A percentile compares a stretch with the other conserved stretches of the same genome.
These are phyloP conservation scores for Stemphylium beticola DNA, from an alignment of 2,329 filamentous ascomycete genomes.

Conservation along the genomic window DNA sequence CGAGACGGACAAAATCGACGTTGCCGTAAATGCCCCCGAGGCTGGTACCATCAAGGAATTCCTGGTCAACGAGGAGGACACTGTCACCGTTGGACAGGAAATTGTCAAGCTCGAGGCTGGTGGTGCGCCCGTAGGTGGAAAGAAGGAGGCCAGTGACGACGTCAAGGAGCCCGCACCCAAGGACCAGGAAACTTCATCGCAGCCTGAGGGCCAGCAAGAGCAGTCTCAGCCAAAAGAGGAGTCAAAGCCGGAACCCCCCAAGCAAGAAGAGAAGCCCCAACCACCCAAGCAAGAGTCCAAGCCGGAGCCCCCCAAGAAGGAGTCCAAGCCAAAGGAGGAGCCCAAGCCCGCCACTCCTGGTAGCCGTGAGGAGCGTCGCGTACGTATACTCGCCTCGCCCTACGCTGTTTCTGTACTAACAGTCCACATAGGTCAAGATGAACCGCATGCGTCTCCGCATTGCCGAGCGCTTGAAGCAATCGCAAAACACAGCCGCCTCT, in stretches of 20 bases:
- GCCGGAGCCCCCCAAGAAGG: constrained; percentile 36
- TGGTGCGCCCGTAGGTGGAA: constrained; percentile 58
- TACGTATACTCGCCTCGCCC: constrained; percentile 56
- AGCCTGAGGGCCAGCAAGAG: constrained; percentile 59
- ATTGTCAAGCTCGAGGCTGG: constrained; percentile 82
- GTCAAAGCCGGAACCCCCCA: constrained; percentile 51
- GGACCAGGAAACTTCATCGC: constrained; percentile 63
- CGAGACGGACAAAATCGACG: constrained; percentile 99
- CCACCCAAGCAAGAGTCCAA: constrained; percentile 38
- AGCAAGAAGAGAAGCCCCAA: constrained; percentile 48
- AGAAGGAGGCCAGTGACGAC: constrained; percentile 62
- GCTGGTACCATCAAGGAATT: constrained; percentile 92
- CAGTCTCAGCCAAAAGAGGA: constrained; percentile 50
- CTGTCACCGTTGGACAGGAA: constrained; percentile 91
- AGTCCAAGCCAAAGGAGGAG: constrained; percentile 41
- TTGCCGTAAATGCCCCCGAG: constrained; percentile 92
- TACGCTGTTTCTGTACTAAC: constrained; percentile 15
- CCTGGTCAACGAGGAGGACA: constrained; percentile 91
- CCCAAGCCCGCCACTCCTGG: constrained; percentile 60
- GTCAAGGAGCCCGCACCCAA: constrained; percentile 65
- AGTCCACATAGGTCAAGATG: constrained; percentile 85
- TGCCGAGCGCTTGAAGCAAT: constrained; percentile 97
- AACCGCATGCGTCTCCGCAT: constrained; percentile 99
- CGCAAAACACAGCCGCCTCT: constrained; percentile 96
- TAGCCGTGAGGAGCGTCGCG: constrained; percentile 84